Conservation (phyloP, 2,329 filamentous ascomycete genomes). For the Gliomastix tumulicola region DNA sequence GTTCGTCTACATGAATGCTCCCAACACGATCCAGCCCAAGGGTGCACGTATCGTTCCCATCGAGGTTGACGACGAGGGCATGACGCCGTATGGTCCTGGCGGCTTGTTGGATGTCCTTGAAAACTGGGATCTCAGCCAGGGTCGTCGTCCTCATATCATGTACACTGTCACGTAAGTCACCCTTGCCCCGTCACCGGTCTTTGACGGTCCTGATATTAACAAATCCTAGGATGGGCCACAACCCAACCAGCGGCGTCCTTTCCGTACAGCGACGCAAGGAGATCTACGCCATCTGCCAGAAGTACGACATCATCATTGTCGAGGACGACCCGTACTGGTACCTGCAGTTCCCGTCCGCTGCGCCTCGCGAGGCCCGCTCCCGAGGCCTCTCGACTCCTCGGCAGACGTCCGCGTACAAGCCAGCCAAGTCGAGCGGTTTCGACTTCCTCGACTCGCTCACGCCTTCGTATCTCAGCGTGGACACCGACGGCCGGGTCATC, state of each 20-base stretch:
- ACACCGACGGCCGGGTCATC: slow-evolving; percentile 80
- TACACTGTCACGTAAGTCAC: slow-evolving; percentile 78
- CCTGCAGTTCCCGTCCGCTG: slow-evolving; percentile 76
- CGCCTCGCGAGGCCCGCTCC: slow-evolving; percentile 40
- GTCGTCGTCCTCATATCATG: slow-evolving; percentile 73
- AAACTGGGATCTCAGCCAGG: slow-evolving; percentile 72
- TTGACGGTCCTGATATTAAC: too few relatives aligned
- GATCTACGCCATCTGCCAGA: slow-evolving; percentile 72
- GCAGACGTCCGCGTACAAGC: slow-evolving; percentile 18
- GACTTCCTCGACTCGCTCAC: slow-evolving; percentile 76
- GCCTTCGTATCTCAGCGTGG: slow-evolving; percentile 75
- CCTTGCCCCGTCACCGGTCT: not conserved
- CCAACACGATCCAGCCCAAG: slow-evolving; percentile 58
- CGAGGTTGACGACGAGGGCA: slow-evolving; percentile 71
- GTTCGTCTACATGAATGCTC: slow-evolving; percentile 73
- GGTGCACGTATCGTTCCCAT: slow-evolving; percentile 70
- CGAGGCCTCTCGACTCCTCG: slow-evolving; percentile 24
- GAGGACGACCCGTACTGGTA: slow-evolving; percentile 98
- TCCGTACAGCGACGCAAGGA: slow-evolving; percentile 67
- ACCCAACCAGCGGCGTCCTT: slow-evolving; percentile 74
- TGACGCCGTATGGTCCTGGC: slow-evolving; percentile 66
- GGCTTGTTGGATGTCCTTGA: slow-evolving; percentile 71
- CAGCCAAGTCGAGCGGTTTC: slow-evolving; percentile 50
- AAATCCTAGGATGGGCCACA: slow-evolving; percentile 54
- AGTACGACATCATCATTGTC: slow-evolving; percentile 83